Base-by-base conservation (phyloP, 441 rosid genomes). In the Arabidopsis lyrata region DNA sequence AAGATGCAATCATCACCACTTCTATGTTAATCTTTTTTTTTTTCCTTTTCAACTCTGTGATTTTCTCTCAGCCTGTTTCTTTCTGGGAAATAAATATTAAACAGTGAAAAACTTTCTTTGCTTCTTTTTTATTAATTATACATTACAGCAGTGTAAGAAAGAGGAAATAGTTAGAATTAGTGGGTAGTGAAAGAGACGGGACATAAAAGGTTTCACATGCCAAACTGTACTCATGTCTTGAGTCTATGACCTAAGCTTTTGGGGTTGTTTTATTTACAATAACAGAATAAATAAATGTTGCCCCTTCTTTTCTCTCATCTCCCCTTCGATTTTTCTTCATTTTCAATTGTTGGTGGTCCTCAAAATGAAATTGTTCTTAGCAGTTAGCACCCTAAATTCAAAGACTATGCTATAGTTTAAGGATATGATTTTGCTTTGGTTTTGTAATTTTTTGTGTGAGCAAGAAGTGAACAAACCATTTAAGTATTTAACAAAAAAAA, bases 131-230 rank as follows among this genome's bases (percentile, higher is more conserved):
- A 8, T 53, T 14, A 6, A 6, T 27, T 16, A 5, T 32, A 62
- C 59, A 68, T 34, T 54, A 53, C 44, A 9, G 24, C 42, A 76
- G 36, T 49, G 75, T 55, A 64, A 53, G 76, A 76, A 64, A 70
- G 55, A 22, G 9, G 56, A 64, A 64, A 57, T 56, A 76, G 71
- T 36, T 76, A 29, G 48, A 59, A 74, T 53, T 64, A 70, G 72
- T 70, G 72, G 76, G 76, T 49, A 64, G 76, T 64, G 80, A 77
- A 49, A 77, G 72, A 58, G 80, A 77, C 76, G 4, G 18, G 72
- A 57, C 76, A 70, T 70, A 77, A 70, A 70, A 77, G 67, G 67
- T 70, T 70, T 58, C 76, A 77, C 80, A 63, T 70, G 80, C 67
- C 66, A 56, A 70, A 65, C 70, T 72, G 70, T 72, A 72, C 64